Evolutionary conservation across 768 basidiomycete genomes (phyloP), one percentile per base, ranked within the genome.

Genomic region (Russula olivacea): DNA sequence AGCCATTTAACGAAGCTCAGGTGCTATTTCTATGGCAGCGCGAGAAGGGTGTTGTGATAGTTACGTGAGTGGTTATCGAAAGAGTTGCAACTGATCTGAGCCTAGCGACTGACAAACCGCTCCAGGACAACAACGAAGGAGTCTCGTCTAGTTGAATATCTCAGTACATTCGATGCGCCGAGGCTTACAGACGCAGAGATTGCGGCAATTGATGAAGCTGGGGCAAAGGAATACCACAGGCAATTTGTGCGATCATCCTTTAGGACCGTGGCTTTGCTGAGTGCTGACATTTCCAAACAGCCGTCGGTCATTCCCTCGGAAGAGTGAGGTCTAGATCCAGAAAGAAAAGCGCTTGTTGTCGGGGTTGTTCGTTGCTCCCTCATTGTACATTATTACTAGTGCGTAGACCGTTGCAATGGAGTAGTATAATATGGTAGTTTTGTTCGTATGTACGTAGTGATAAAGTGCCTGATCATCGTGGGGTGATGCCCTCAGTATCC

Each of bases 101-200:
- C 15, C 48, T 4, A 54, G 19, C 3, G 17, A 41, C 7, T 43
- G 12, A 54, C 45, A 30, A 41, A 19, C 25, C 36, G 8, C 17
- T 40, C 36, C 19, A 79, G 78, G 59, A 80, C 79, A 54, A 76
- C 74, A 48, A 70, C 73, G 3, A 80, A 76, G 65, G 71, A 68
- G 52, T 72, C 78, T 38, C 76, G 82, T 8, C 69, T 84, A 14
- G 71, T 76, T 62, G 78, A 81, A 55, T 83, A 83, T 68, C 69
- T 83, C 54, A 76, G 73, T 9, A 76, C 77, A 10, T 75, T 74
- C 9, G 75, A 77, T 58, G 73, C 83, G 8, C 75, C 76, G 54
- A 66, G 65, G 14, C 67, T 75, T 47, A 72, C 70, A 1, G 66
- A 63, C 1, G 69, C 68, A 19, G 73, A 75, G 49, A 69, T 73